These are phyloP conservation scores for Aspergillus aculeatinus DNA, from an alignment of 2,329 filamentous ascomycete genomes.

Conservation along the genomic window DNA sequence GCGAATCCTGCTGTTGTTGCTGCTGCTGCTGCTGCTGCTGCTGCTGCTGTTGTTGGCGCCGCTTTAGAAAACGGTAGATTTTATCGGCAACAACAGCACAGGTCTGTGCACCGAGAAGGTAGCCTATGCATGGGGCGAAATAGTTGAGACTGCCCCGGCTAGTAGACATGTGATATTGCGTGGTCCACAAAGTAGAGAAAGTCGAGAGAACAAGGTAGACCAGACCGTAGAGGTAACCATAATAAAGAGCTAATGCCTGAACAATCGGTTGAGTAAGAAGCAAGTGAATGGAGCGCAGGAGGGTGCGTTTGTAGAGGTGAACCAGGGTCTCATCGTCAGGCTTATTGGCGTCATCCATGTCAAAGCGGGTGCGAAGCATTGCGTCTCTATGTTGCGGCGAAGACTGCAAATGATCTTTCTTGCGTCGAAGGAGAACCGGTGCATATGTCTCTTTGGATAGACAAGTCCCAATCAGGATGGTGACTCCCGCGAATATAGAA, in stretches of 20 bases:
- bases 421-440: conserved; percentile 59
- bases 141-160: conserved; percentile 60
- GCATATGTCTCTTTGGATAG: conserved; percentile 62
- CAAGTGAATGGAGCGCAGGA: conserved; percentile 55
- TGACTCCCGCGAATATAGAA: conserved; percentile 57
- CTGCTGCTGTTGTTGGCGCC: conserved; percentile 18
- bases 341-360: conserved; percentile 23
- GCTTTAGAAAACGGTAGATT: conserved; percentile 36
- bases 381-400: background rate
- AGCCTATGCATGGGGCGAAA: conserved; percentile 59
- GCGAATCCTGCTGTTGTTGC: too few relatives aligned
- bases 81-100: conserved; percentile 47
- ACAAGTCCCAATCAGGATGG: conserved; percentile 60
- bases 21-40: too few relatives aligned
- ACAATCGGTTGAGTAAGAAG: conserved; percentile 59
- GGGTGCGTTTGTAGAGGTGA: conserved; percentile 32
- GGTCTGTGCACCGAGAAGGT: conserved; percentile 53
- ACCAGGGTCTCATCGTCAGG: conserved; percentile 20
- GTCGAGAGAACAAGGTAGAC: conserved; percentile 62
- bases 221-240: conserved; percentile 58
- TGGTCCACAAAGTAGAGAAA: conserved; percentile 57
- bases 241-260: conserved; percentile 53
- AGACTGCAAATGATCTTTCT: conserved; percentile 41
- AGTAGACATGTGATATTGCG: conserved; percentile 51
- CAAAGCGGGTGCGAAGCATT: conserved; percentile 27